Percentiles rank a stretch among this genome's conserved stretches.
phyloP scores from a whole-genome alignment of 2,329 filamentous ascomycete species.

The Mycocentrospora acerina region DNA sequence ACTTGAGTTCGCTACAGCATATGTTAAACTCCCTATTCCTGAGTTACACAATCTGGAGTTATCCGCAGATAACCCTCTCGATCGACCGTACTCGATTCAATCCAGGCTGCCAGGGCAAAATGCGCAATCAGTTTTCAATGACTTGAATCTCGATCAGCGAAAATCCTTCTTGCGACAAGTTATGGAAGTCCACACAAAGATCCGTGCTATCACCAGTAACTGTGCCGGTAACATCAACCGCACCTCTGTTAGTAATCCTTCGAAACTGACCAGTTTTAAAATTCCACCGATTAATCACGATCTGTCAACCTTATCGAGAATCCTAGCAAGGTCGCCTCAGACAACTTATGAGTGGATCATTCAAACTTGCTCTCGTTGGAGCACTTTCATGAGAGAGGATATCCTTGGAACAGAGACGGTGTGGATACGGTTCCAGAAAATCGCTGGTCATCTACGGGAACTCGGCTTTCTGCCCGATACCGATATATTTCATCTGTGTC shows the following conservation, averaged over 20 bases:
- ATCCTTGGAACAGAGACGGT: background rate
- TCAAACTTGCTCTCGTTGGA: background rate
- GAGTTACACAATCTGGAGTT: conserved; percentile 1
- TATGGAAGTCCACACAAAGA: background rate
- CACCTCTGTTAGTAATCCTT: background rate
- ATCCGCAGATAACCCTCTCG: conserved; percentile 5
- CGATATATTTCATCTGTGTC: conserved; percentile 8
- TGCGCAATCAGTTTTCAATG: background rate
- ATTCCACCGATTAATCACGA: background rate
- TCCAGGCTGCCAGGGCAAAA: conserved; percentile 3
- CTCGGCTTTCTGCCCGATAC: conserved; percentile 8
- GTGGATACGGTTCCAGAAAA: conserved; percentile 8
- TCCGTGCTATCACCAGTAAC: background rate
- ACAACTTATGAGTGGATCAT: conserved; percentile 1
- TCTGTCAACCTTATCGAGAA: background rate
- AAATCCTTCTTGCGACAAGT: conserved; percentile 1
- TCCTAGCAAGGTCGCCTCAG: background rate
- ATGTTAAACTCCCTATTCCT: conserved; percentile 2
- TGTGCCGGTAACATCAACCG: background rate
- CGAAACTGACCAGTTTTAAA: background rate
- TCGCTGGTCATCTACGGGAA: conserved; percentile 11
- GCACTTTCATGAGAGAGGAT: background rate
- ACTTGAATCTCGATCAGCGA: conserved; percentile 5
- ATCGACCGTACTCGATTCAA: conserved; percentile 9
- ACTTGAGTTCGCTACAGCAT: too few species aligned